These are phyloP conservation scores for Microbotryum scabiosae DNA, from an alignment of 1,284 basidiomycete species.

Conservation along the genomic window DNA sequence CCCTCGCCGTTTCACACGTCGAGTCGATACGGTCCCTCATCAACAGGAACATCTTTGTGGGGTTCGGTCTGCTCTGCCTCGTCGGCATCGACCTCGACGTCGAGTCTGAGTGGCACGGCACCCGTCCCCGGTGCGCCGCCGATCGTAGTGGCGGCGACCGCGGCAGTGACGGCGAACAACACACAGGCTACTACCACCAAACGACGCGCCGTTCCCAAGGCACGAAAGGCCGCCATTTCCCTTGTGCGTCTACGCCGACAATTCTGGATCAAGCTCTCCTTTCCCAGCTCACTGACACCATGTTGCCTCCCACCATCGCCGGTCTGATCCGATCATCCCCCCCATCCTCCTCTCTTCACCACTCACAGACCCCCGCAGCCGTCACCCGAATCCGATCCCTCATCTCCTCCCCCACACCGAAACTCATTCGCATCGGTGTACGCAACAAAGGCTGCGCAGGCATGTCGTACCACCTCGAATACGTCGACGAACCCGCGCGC, in stretches of 20 bases:
- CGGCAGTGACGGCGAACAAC: no score
- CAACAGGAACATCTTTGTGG: no score
- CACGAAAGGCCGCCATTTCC: conserved; percentile 70
- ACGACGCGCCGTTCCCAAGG: conserved; percentile 43
- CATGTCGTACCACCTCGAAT: conserved; percentile 93
- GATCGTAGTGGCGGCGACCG: no score
- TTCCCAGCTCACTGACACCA: not conserved
- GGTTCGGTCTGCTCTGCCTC: no score
- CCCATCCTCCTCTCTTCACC: not conserved
- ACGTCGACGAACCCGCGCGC: conserved; percentile 78
- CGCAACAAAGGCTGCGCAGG: conserved; percentile 99
- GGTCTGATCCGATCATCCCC: not conserved
- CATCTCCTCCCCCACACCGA: conserved; percentile 69
- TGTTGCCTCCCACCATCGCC: not conserved
- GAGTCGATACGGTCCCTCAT: no score
- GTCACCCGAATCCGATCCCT: conserved; percentile 62
- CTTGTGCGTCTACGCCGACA: conserved; percentile 59
- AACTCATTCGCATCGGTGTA: conserved; percentile 88
- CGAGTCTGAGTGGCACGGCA: no score
- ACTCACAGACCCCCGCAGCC: conserved; percentile 72
- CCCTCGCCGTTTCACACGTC: no score
- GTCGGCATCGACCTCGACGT: no score
- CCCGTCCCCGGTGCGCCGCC: no score
- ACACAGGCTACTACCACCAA: no score
- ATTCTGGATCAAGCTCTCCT: no score